Evolutionary conservation across 1,284 basidiomycete genomes (phyloP).

Genomic region (Cryptococcus deneoformans): DNA sequence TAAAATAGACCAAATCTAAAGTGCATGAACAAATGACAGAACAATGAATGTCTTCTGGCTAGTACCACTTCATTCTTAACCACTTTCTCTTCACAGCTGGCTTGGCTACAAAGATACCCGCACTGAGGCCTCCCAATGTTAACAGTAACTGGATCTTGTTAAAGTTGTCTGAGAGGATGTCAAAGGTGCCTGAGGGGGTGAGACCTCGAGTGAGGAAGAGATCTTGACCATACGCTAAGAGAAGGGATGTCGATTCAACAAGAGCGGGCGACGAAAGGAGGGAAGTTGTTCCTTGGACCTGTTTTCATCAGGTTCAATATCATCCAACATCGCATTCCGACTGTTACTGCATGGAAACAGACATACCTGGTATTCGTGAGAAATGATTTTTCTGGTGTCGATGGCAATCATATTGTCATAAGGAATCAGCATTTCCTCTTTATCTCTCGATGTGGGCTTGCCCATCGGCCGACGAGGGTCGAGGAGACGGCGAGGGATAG

Average conservation of each 20-base stretch:
- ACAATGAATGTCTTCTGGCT: neutral
- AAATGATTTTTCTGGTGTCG: slow-evolving; percentile 59
- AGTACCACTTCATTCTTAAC: slow-evolving; percentile 46
- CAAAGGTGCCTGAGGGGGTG: slow-evolving; percentile 83
- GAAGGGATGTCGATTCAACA: slow-evolving; percentile 87
- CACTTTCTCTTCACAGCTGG: slow-evolving; percentile 45
- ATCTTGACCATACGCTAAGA: slow-evolving; percentile 83
- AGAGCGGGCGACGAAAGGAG: slow-evolving; percentile 69
- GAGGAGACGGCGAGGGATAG: slow-evolving; percentile 63
- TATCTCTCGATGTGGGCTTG: slow-evolving; percentile 72
- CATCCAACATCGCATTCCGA: too few relatives aligned
- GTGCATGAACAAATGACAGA: neutral
- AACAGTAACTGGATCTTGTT: slow-evolving; percentile 90
- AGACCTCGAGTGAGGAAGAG: slow-evolving; percentile 74
- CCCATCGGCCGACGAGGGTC: slow-evolving; percentile 79
- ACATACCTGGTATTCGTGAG: neutral
- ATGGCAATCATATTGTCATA: slow-evolving; percentile 77
- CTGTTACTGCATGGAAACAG: neutral
- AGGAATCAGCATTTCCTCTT: slow-evolving; percentile 79
- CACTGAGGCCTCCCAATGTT: slow-evolving; percentile 68
- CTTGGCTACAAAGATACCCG: slow-evolving; percentile 71
- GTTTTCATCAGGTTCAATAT: neutral
- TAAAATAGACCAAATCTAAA: too few relatives aligned
- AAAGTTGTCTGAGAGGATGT: slow-evolving; percentile 85
- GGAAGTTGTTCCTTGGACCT: slow-evolving; percentile 53